Conservation (phyloP, 192 early-diverging fungal genomes). For the Coemansia sp. region DNA sequence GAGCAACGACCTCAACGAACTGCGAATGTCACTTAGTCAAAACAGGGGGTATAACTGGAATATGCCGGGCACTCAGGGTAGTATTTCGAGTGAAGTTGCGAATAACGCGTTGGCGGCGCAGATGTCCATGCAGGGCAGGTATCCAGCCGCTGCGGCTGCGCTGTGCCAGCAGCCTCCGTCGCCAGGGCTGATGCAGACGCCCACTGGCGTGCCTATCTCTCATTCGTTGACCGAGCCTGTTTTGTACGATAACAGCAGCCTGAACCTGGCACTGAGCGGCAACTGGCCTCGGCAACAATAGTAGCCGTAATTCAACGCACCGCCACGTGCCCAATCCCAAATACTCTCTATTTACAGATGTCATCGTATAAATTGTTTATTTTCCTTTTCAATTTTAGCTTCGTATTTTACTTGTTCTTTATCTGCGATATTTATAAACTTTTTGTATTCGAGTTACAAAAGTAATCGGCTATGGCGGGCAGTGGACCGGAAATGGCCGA, state of each 20-base stretch:
- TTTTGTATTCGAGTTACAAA: background rate
- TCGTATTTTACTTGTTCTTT: background rate
- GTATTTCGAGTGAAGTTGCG: background rate
- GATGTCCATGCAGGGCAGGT: background rate
- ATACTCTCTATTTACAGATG: background rate
- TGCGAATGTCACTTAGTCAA: background rate
- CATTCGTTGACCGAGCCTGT: slow-evolving; percentile 41
- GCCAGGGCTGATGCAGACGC: slow-evolving; percentile 25
- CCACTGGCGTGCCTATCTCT: slow-evolving; percentile 33
- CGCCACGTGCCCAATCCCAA: slow-evolving; percentile 2
- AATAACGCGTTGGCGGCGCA: background rate
- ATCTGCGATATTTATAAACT: background rate
- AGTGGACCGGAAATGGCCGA: slow-evolving; percentile 13
- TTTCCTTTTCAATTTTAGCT: background rate
- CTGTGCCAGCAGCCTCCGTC: slow-evolving; percentile 10
- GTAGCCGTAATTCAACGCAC: background rate
- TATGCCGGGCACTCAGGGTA: background rate
- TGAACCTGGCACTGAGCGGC: slow-evolving; percentile 2
- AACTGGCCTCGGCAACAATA: slow-evolving; percentile 8
- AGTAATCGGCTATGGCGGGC: background rate
- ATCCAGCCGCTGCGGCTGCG: background rate
- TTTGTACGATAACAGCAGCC: slow-evolving; percentile 12
- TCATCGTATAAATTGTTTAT: background rate
- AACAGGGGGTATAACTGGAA: background rate
- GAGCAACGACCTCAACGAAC: background rate